These are phyloP conservation scores for Neurospora sp. DNA, from an alignment of 495 filamentous ascomycete species.

Conservation along the genomic window DNA sequence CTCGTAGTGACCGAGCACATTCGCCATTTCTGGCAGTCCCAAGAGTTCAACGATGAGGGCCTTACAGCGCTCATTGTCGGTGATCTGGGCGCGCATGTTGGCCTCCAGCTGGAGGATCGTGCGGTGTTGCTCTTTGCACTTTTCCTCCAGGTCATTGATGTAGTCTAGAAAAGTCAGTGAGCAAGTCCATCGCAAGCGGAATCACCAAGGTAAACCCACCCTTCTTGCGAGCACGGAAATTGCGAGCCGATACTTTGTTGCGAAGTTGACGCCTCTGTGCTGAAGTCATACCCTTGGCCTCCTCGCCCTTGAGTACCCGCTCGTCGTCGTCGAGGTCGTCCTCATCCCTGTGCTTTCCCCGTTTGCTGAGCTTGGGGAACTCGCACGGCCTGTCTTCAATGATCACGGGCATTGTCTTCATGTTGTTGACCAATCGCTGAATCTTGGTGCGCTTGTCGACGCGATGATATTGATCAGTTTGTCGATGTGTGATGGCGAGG, in stretches of 20 bases:
- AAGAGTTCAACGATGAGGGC: not conserved
- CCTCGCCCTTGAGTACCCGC: conserved; percentile 81
- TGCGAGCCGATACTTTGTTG: conserved; percentile 96
- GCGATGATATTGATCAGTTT: not conserved
- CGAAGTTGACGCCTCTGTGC: conserved; percentile 89
- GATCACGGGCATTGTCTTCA: not conserved
- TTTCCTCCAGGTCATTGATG: not conserved
- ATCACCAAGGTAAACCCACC: conserved; percentile 46
- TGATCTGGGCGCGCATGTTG: not conserved
- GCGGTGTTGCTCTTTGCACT: not conserved
- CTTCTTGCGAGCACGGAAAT: conserved; percentile 92
- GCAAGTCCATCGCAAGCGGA: not conserved
- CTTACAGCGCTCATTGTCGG: not conserved
- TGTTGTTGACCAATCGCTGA: not conserved
- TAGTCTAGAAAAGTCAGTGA: not conserved
- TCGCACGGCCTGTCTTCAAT: not conserved
- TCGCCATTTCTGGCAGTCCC: not conserved
- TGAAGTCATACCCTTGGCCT: conserved; percentile 92
- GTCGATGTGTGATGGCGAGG: not conserved
- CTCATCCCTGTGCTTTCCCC: conserved; percentile 45
- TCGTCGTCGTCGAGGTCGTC: conserved; percentile 99
- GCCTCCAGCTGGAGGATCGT: not conserved
- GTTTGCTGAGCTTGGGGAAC: not conserved
- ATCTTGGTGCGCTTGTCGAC: not conserved
- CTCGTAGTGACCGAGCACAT: not conserved